phyloP scores from a whole-genome alignment of 2,329 filamentous ascomycete genomes.

The Rosellinia necatrix region DNA sequence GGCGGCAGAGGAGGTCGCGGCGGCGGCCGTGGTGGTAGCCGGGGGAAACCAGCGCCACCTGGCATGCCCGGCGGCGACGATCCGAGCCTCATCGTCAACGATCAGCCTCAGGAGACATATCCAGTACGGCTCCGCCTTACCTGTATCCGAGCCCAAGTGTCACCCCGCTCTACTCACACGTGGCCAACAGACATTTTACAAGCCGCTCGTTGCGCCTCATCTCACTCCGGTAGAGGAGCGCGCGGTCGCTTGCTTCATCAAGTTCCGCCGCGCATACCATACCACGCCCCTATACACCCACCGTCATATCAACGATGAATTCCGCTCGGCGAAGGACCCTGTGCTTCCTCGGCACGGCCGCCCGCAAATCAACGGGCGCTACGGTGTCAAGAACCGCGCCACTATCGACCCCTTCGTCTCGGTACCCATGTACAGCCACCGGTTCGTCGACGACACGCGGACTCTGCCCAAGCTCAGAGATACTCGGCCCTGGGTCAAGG shows the following conservation, averaged over 20 bases:
- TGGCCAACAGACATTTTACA: conserved; percentile 53
- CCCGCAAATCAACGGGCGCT: conserved; percentile 62
- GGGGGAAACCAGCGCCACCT: conserved; percentile 47
- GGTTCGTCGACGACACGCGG: conserved; percentile 56
- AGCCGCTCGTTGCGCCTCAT: conserved; percentile 51
- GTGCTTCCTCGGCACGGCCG: conserved; percentile 56
- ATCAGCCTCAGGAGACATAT: conserved; percentile 63
- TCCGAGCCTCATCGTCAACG: conserved; percentile 52
- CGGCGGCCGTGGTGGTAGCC: conserved; percentile 52
- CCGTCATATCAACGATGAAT: conserved; percentile 44
- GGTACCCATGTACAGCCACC: conserved; percentile 62
- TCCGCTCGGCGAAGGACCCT: conserved; percentile 42
- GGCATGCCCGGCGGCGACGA: conserved; percentile 60
- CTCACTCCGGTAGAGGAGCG: conserved; percentile 52
- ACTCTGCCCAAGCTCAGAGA: conserved; percentile 58
- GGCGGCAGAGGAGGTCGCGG: conserved; percentile 57
- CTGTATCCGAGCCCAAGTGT: too few species aligned
- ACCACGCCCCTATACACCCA: conserved; percentile 61
- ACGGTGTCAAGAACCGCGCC: conserved; percentile 59
- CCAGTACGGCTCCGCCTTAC: conserved; percentile 50
- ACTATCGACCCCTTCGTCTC: conserved; percentile 62
- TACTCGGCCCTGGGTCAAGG: conserved; percentile 50
- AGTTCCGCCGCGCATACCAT: conserved; percentile 62
- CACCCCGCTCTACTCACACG: conserved; percentile 13
- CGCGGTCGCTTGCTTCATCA: conserved; percentile 56